Base-by-base conservation (phyloP, 768 basidiomycete genomes). In the Suillus fuscotomentosus region DNA sequence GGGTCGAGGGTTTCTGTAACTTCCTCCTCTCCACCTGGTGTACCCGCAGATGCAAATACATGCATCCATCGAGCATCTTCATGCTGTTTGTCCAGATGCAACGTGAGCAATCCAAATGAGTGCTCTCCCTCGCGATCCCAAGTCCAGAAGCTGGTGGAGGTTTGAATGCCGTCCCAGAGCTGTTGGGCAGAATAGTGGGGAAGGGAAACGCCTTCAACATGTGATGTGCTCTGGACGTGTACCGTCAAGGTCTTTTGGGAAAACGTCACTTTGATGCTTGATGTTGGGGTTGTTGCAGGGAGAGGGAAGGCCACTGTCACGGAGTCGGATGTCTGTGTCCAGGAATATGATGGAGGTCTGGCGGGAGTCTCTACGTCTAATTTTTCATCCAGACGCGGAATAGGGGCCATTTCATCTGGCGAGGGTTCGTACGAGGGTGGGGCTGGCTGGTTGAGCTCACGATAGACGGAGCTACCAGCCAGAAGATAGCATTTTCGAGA, bases 1-100 rank as follows among this genome's bases (percentile, higher is more conserved):
- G 94, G 89, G 68, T 95, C 91, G 53, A 98, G 79, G 9, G 94
- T 96, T 77, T 99, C 97, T 0, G 89, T 85, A 6, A 97, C 94
- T 57, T 92, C 90, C 0, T 82, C 77, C 60, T 89, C 84, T 41
- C 82, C 82, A 8, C 68, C 64, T 1, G 70, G 60, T 17, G 75
- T 78, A 13, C 79, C 80, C 41, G 83, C 76, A 11, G 83, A 73
- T 3, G 88, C 83, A 70, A 99, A 99, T 8, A 99, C 84, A 56
- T 93, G 89, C 60, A 88, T 81, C 97, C 97, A 99, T 69, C 88
- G 86, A 38, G 89, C 90, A 7, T 88, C 90, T 65, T 90, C 88
- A 73, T 94, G 84, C 66, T 83, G 83, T 77, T 99, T 99, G 74
- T 95, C 91, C 62, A 99, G 80, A 71, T 97, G 91, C 22, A 98